Percentiles rank a stretch among this genome's conserved stretches.
phyloP scores from a whole-genome alignment of 345 rosid species.

The Aethionema arabicum region DNA sequence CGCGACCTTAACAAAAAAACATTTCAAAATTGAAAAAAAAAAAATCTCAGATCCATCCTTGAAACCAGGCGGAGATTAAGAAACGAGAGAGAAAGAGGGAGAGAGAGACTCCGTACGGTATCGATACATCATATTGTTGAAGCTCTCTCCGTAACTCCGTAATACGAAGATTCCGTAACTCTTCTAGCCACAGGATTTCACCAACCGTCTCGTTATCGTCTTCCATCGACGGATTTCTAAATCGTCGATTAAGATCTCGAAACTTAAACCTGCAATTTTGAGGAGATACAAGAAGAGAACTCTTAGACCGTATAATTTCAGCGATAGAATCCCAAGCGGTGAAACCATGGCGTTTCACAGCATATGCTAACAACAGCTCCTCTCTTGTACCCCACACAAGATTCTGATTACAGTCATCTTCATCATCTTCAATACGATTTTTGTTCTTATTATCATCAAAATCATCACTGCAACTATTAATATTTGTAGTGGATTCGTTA shows the following conservation, averaged over 20 bases:
- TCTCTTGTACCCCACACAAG: conserved; percentile 70
- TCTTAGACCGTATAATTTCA: conserved; percentile 51
- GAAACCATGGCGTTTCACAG: conserved; percentile 76
- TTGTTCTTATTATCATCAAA: neutral
- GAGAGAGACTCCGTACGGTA: conserved; percentile 45
- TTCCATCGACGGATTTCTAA: conserved; percentile 29
- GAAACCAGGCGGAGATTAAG: conserved; percentile 20
- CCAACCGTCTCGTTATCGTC: conserved; percentile 8
- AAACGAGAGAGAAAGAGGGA: neutral
- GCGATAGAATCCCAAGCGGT: conserved; percentile 72
- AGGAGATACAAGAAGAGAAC: conserved; percentile 48
- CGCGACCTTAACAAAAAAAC: conserved; percentile 42
- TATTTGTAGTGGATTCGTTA: conserved; percentile 24
- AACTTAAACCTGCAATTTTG: conserved; percentile 56
- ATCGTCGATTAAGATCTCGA: conserved; percentile 64
- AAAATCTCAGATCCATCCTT: conserved; percentile 37
- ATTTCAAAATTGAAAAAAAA: neutral
- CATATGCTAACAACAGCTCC: conserved; percentile 69
- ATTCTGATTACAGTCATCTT: conserved; percentile 16
- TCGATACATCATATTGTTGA: conserved; percentile 64
- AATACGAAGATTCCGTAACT: conserved; percentile 54
- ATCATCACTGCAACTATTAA: conserved; percentile 20
- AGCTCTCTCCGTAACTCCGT: conserved; percentile 68
- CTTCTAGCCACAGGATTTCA: conserved; percentile 57
- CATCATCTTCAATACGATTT: conserved; percentile 17